These are phyloP conservation scores for Fusarium sp. DNA, from an alignment of 2,329 filamentous ascomycete genomes.

Conservation along the genomic window DNA sequence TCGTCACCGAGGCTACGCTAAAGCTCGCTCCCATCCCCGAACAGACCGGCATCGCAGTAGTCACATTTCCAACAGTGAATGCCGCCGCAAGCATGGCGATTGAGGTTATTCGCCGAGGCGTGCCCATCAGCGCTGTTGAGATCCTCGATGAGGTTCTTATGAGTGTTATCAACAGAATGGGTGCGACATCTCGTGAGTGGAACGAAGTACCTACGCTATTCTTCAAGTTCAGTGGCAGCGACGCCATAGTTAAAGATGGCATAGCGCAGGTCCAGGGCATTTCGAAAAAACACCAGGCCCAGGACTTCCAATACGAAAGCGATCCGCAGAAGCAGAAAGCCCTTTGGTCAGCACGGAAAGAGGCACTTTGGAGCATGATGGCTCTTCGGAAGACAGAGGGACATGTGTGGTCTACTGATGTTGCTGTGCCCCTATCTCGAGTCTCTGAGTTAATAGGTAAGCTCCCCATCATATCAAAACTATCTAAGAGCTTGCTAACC, in stretches of 20 bases:
- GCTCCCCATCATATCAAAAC: neutral
- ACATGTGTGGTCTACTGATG: constrained; percentile 80
- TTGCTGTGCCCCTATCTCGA: constrained; percentile 82
- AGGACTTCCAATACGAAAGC: constrained; percentile 71
- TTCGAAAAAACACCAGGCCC: neutral
- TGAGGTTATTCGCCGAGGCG: constrained; percentile 77
- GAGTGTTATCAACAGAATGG: constrained; percentile 81
- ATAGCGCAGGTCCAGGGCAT: constrained; percentile 70
- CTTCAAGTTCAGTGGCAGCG: constrained; percentile 88
- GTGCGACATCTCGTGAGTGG: constrained; percentile 77
- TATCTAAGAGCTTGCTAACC: neutral
- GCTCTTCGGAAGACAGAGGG: constrained; percentile 72
- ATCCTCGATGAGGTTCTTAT: constrained; percentile 92
- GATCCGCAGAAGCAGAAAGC: constrained; percentile 78
- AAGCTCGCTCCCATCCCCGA: constrained; percentile 83
- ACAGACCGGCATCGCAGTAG: constrained; percentile 81
- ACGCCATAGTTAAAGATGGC: constrained; percentile 80
- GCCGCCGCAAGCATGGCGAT: constrained; percentile 81
- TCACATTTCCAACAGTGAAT: constrained; percentile 81
- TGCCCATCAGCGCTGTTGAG: constrained; percentile 83
- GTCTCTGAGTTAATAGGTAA: constrained; percentile 73
- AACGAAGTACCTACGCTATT: constrained; percentile 82
- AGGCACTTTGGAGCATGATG: constrained; percentile 85
- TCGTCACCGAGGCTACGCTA: constrained; percentile 86
- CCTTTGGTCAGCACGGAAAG: constrained; percentile 86